A percentile compares a stretch with the other conserved stretches of the same genome.
Conservation (phyloP, 2,329 filamentous ascomycete genomes). For the Claviceps monticola region DNA sequence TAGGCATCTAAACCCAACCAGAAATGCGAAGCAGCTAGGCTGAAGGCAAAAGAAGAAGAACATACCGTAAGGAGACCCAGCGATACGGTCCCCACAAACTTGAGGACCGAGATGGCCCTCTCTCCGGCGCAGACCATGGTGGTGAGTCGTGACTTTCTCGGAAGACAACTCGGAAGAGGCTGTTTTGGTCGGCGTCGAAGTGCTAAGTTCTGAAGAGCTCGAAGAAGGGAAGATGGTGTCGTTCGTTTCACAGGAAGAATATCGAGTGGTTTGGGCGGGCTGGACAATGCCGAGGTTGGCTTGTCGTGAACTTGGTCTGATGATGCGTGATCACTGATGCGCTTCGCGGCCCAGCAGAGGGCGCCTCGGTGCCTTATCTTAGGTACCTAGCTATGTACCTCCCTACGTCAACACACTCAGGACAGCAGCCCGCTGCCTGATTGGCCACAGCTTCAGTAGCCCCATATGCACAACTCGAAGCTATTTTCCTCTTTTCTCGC, state of each 20-base stretch:
- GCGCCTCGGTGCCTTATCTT: no score
- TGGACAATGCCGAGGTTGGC: no score
- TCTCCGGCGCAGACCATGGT: slow-evolving; percentile 48
- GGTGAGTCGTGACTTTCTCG: not conserved
- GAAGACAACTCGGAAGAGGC: not conserved
- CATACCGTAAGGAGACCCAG: slow-evolving; percentile 78
- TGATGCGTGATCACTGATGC: not conserved
- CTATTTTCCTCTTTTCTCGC: not conserved
- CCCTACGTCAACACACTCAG: not conserved
- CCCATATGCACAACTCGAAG: not conserved
- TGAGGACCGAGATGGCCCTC: slow-evolving; percentile 53
- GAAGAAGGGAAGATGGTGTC: not conserved
- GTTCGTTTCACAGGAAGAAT: not conserved
- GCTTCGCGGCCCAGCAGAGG: no score
- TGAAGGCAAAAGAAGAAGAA: not conserved
- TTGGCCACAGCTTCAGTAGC: not conserved
- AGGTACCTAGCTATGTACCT: no score
- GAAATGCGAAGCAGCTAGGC: not conserved
- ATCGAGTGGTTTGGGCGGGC: no score
- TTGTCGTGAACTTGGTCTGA: not conserved
- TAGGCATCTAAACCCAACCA: no score
- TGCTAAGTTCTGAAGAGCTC: not conserved
- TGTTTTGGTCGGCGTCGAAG: not conserved
- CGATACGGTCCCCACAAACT: slow-evolving; percentile 86
- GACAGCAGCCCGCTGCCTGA: not conserved